phyloP scores from a whole-genome alignment of 345 rosid genomes.

The Erysimum cheiranthoides region DNA sequence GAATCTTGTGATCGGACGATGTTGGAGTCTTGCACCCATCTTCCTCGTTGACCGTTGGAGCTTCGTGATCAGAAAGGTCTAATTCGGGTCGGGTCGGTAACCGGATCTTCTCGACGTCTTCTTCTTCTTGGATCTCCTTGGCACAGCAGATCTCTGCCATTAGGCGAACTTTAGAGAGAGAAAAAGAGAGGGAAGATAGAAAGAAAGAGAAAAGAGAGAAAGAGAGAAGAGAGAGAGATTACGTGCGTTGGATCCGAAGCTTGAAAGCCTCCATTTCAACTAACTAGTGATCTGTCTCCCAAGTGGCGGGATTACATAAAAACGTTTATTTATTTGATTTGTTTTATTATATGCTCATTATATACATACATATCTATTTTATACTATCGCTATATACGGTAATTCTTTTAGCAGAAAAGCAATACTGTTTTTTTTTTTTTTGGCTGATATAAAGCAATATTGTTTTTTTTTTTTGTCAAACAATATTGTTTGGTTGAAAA shows the following conservation, averaged over 20 bases:
- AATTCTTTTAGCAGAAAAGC: neutral
- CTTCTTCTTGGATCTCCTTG: slow-evolving; percentile 46
- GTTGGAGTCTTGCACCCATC: slow-evolving; percentile 75
- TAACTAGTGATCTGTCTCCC: slow-evolving; percentile 51
- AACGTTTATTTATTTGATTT: slow-evolving; percentile 33
- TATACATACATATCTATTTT: neutral
- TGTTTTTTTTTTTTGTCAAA: too few species aligned
- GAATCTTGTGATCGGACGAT: slow-evolving; percentile 55
- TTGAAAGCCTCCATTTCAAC: slow-evolving; percentile 51
- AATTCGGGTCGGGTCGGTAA: slow-evolving; percentile 40
- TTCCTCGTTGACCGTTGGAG: slow-evolving; percentile 38
- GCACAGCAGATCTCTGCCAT: slow-evolving; percentile 46
- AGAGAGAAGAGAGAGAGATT: slow-evolving; percentile 30
- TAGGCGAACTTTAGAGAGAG: slow-evolving; percentile 24
- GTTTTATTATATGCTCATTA: neutral
- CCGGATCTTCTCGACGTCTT: slow-evolving; percentile 44
- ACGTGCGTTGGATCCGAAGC: slow-evolving; percentile 56
- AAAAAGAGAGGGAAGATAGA: slow-evolving; percentile 11
- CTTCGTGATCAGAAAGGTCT: slow-evolving; percentile 24
- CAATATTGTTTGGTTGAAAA: too few species aligned
- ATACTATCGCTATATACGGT: neutral
- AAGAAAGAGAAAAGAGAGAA: neutral
- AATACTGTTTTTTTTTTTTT: too few species aligned
- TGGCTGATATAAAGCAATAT: too few species aligned
- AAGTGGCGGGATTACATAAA: slow-evolving; percentile 44